Percentiles rank a stretch among this genome's conserved stretches.
Conservation (phyloP, 2,329 filamentous ascomycete genomes). For the Clathrospora elynae region DNA sequence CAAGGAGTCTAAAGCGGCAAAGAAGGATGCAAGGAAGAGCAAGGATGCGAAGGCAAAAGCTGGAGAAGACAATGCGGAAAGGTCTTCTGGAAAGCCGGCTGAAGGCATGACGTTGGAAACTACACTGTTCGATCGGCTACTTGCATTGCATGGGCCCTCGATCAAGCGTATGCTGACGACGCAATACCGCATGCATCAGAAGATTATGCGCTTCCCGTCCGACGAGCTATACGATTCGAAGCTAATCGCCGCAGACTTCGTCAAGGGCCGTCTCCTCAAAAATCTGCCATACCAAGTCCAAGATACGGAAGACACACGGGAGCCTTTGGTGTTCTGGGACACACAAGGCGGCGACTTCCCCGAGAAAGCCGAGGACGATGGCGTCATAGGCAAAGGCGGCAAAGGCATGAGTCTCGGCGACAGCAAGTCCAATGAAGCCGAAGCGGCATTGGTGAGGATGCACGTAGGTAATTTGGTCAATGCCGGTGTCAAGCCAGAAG, state of each 20-base stretch:
- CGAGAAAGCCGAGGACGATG: constrained; percentile 78
- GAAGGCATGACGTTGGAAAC: constrained; percentile 71
- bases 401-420: constrained; percentile 64
- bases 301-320: constrained; percentile 82
- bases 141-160: constrained; percentile 75
- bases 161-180: constrained; percentile 96
- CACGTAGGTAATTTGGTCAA: constrained; percentile 79
- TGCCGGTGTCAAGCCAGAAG: constrained; percentile 77
- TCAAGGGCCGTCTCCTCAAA: constrained; percentile 74
- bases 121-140: constrained; percentile 90
- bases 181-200: constrained; percentile 97
- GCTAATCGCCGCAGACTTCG: constrained; percentile 78
- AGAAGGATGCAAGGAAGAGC: constrained; percentile 43
- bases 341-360: constrained; percentile 93
- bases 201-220: constrained; percentile 93
- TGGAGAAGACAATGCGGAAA: constrained; percentile 38
- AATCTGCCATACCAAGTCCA: constrained; percentile 78
- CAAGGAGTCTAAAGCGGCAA: constrained; percentile 45
- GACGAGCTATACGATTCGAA: constrained; percentile 82
- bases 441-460: constrained; percentile 77
- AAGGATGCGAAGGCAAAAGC: constrained; percentile 50
- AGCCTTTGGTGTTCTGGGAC: constrained; percentile 91
- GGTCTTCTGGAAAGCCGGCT: constrained; percentile 38
- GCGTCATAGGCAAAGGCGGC: constrained; percentile 55
- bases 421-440: constrained; percentile 91